Conservation (phyloP, 2,329 filamentous ascomycete genomes). For the Curvularia sp. region DNA sequence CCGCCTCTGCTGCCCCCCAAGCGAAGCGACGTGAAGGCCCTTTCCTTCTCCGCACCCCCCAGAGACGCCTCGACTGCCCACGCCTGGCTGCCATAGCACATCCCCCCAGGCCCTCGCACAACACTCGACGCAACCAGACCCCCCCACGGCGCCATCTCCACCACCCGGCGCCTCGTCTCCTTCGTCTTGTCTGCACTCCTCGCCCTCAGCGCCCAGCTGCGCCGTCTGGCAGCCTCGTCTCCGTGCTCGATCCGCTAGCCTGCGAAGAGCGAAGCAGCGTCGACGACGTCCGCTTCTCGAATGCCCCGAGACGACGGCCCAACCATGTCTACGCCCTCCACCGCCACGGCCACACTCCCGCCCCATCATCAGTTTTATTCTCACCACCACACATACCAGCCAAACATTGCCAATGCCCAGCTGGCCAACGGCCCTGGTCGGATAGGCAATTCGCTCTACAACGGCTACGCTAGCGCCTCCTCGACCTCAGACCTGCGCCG, state of each 20-base stretch:
- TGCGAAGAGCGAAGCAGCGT: constrained; percentile 33
- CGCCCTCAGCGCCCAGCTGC: constrained; percentile 17
- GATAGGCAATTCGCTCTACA: constrained; percentile 50
- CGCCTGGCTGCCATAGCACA: constrained; percentile 38
- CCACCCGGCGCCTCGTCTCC: not conserved
- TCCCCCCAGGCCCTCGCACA: constrained; percentile 24
- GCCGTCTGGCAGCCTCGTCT: constrained; percentile 23
- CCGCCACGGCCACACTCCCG: constrained; percentile 53
- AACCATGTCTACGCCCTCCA: constrained; percentile 55
- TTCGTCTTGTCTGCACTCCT: not conserved
- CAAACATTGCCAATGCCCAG: constrained; percentile 47
- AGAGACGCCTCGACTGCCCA: constrained; percentile 17
- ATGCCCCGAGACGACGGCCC: constrained; percentile 31
- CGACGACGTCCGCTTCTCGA: constrained; percentile 37
- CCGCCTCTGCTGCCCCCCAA: constrained; percentile 24
- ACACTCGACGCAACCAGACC: constrained; percentile 23
- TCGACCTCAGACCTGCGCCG: constrained; percentile 49
- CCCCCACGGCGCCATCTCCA: constrained; percentile 19
- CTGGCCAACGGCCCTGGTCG: constrained; percentile 42
- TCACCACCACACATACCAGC: constrained; percentile 51
- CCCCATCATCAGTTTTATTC: constrained; percentile 52
- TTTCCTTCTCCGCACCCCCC: constrained; percentile 31
- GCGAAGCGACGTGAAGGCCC: constrained; percentile 33
- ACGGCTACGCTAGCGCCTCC: constrained; percentile 49
- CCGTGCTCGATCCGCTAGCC: constrained; percentile 27